These are phyloP conservation scores for Trichoderma sp. DNA, from an alignment of 2,329 filamentous ascomycete species.

Conservation along the genomic window DNA sequence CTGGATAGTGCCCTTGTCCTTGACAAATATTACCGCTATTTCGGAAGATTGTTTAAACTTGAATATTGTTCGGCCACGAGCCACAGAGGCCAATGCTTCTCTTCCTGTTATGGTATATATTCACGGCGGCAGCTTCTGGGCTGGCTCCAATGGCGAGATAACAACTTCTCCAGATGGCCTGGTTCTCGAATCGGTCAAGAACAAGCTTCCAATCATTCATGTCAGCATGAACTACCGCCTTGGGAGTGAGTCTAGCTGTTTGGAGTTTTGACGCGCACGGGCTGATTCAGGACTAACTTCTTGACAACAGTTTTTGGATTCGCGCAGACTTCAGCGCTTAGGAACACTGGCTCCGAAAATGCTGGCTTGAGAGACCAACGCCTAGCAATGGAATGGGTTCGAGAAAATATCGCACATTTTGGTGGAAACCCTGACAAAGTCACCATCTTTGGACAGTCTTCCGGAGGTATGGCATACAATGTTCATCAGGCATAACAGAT, in stretches of 20 bases:
- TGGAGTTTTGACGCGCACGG: neutral
- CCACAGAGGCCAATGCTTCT: constrained; percentile 29
- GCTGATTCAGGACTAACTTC: neutral
- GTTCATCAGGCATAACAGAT: neutral
- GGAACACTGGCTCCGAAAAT: constrained; percentile 42
- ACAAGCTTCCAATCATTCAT: constrained; percentile 44
- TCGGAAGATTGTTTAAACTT: constrained; percentile 46
- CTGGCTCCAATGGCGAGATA: constrained; percentile 40
- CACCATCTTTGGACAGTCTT: constrained; percentile 41
- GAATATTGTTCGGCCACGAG: constrained; percentile 41
- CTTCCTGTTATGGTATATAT: constrained; percentile 46
- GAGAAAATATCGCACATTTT: constrained; percentile 52
- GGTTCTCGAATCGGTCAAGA: constrained; percentile 50
- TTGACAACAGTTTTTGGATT: constrained; percentile 36
- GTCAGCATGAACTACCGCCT: constrained; percentile 43
- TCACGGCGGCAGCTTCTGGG: constrained; percentile 42
- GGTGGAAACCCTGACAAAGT: constrained; percentile 54
- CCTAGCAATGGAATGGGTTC: constrained; percentile 48
- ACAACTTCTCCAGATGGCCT: constrained; percentile 49
- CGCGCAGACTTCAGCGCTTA: constrained; percentile 34
- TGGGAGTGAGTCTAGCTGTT: constrained; percentile 29
- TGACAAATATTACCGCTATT: constrained; percentile 44
- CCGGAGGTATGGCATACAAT: constrained; percentile 33
- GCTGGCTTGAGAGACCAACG: constrained; percentile 59
- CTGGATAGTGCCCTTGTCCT: constrained; percentile 38